These are phyloP conservation scores for Terana coerulea DNA, from an alignment of 768 basidiomycete genomes.

Conservation along the genomic window DNA sequence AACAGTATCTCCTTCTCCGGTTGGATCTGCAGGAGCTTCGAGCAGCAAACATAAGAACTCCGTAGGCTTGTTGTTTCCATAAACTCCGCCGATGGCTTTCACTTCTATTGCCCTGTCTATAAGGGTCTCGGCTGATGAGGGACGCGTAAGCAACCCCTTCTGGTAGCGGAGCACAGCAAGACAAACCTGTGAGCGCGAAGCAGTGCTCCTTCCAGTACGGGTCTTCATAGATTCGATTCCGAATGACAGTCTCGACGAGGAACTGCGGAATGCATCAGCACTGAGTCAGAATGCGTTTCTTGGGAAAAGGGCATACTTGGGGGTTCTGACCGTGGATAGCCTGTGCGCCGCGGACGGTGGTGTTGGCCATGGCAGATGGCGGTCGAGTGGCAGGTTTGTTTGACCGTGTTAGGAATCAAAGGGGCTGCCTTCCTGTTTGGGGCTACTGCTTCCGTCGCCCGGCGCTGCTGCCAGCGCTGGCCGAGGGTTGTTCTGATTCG, in stretches of 20 bases:
- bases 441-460: neutral
- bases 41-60: conserved; percentile 90
- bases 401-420: conserved; percentile 16
- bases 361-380: conserved; percentile 72
- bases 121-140: conserved; percentile 70
- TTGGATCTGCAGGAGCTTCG: conserved; percentile 94
- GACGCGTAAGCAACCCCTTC: neutral
- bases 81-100: conserved; percentile 85
- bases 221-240: conserved; percentile 94
- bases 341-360: conserved; percentile 80
- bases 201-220: conserved; percentile 98
- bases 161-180: neutral
- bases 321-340: conserved; percentile 98
- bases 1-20: conserved; percentile 96
- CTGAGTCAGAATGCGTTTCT: conserved; percentile 12
- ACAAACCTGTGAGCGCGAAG: conserved; percentile 88
- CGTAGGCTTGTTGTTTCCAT: conserved; percentile 92
- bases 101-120: conserved; percentile 92
- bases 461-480: neutral
- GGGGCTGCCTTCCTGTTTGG: conserved; percentile 5
- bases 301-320: conserved; percentile 53
- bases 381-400: conserved; percentile 19
- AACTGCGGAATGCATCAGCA: conserved; percentile 46
- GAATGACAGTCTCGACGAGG: conserved; percentile 94
- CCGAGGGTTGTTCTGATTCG: too few relatives aligned